Percentiles rank a stretch among this genome's conserved stretches.
These are phyloP conservation scores for Wallemia mellicola DNA, from an alignment of 1,284 basidiomycete genomes.

Conservation along the genomic window DNA sequence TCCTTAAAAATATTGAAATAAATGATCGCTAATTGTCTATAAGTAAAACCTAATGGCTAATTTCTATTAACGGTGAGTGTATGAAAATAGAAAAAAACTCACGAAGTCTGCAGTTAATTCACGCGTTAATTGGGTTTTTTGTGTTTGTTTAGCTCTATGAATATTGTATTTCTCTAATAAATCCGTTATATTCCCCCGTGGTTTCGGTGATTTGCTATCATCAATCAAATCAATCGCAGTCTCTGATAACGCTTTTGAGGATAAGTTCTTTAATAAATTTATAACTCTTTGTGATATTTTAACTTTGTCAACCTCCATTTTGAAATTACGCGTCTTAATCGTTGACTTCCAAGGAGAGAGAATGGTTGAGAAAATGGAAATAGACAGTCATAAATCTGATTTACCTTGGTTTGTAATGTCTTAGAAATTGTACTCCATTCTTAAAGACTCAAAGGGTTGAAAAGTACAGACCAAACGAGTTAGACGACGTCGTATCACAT, in stretches of 20 bases:
- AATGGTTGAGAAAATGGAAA: not conserved
- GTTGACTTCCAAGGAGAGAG: not conserved
- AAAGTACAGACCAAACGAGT: slow-evolving; percentile 62
- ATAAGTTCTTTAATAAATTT: too few species aligned
- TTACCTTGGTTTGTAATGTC: not conserved
- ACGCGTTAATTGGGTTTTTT: too few species aligned
- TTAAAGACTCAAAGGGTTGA: slow-evolving; percentile 38
- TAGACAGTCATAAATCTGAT: not conserved
- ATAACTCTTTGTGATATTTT: too few species aligned
- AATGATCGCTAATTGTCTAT: not conserved
- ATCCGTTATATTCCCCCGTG: too few species aligned
- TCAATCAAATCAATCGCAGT: too few species aligned
- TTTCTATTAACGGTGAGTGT: not conserved
- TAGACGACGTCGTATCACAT: slow-evolving; percentile 80
- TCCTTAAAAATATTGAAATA: not conserved
- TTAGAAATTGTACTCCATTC: not conserved
- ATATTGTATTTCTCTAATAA: too few species aligned
- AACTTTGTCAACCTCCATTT: too few species aligned
- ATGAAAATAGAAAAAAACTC: not conserved
- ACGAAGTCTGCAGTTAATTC: too few species aligned
- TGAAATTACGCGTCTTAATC: too few species aligned
- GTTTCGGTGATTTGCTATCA: too few species aligned
- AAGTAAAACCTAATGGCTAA: not conserved
- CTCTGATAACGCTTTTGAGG: too few species aligned
- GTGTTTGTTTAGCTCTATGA: too few species aligned